Conservation (phyloP, 2,329 filamentous ascomycete genomes). For the Thelonectria rubi region DNA sequence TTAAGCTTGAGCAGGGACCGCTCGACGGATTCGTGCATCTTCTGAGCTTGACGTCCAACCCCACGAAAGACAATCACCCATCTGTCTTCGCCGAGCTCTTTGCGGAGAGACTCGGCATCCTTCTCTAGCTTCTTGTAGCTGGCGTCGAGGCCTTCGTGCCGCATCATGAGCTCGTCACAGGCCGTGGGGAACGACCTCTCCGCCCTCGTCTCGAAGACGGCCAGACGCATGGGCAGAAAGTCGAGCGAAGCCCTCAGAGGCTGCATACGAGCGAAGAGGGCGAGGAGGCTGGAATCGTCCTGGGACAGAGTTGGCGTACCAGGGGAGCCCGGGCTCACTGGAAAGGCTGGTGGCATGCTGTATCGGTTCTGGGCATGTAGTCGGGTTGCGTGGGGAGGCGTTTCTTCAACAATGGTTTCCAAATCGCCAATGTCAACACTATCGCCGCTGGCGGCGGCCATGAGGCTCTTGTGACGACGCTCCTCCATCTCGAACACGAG, state of each 20-base stretch:
- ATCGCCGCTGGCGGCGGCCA: conserved; percentile 69
- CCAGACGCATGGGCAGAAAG: conserved; percentile 93
- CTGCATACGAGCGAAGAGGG: conserved; percentile 94
- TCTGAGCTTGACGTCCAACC: conserved; percentile 88
- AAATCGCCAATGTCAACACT: conserved; percentile 85
- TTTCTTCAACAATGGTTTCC: conserved; percentile 92
- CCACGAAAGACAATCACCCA: conserved; percentile 97
- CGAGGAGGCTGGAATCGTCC: conserved; percentile 88
- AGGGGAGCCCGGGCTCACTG: conserved; percentile 70
- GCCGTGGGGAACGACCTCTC: conserved; percentile 85
- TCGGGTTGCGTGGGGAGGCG: conserved; percentile 65
- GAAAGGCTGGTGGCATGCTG: conserved; percentile 72
- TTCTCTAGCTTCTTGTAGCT: conserved; percentile 88
- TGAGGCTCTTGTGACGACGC: conserved; percentile 81
- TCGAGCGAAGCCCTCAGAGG: conserved; percentile 91
- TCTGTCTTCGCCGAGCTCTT: conserved; percentile 92
- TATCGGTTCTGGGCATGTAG: conserved; percentile 70
- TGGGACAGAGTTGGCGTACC: conserved; percentile 66
- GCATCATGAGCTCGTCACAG: conserved; percentile 85
- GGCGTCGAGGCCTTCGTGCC: conserved; percentile 78
- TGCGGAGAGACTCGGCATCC: conserved; percentile 87
- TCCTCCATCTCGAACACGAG: conserved; percentile 99
- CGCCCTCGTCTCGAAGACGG: conserved; percentile 83
- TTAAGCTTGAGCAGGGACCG: conserved; percentile 84
- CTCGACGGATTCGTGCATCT: conserved; percentile 96